Base-by-base conservation (phyloP, 2,329 filamentous ascomycete species). In the Elsinoe ampelina region DNA sequence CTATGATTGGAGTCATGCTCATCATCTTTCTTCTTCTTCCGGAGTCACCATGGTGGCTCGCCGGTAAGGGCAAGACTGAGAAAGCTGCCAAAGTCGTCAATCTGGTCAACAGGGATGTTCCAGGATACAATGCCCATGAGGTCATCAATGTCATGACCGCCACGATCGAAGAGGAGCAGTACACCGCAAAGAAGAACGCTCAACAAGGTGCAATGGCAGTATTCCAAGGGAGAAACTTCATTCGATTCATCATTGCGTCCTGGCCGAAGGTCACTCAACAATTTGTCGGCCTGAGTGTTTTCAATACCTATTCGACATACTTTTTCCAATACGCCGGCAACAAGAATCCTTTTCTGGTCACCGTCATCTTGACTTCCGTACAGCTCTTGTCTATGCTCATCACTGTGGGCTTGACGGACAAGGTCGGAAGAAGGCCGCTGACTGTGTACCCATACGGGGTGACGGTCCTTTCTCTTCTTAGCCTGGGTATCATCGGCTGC, bases 241-340 rank as follows among this genome's bases (percentile, higher is more conserved):
- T 72, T 20, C 67, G 71, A 2, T 71, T 72, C 57, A 50, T 72
- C 5, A 71, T 72, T 45, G 68, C 70, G 0, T 63, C 63, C 5
- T 73, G 71, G 71, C 71, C 71, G 1, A 73, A 72, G 58, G 65
- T 73, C 26, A 66, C 68, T 0, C 71, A 74, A 56, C 71, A 73
- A 52, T 68, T 73, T 56, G 68, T 72, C 6, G 71, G 72, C 0
- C 57, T 73, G 20, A 64, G 67, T 0, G 65, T 73, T 3, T 72
- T 73, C 60, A 71, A 71, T 50, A 72, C 68, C 0, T 72, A 71
- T 43, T 70, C 69, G 1, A 70, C 70, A 1, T 73, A 73, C 48
- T 73, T 72, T 59, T 73, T 61, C 61, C 72, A 74, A 65, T 66
- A 71, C 36, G 72, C 72, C 2, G 73, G 72, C 1, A 71, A 66